Evolutionary conservation across 495 filamentous ascomycete species (phyloP).

Genomic region (Talaromyces thailandensis): DNA sequence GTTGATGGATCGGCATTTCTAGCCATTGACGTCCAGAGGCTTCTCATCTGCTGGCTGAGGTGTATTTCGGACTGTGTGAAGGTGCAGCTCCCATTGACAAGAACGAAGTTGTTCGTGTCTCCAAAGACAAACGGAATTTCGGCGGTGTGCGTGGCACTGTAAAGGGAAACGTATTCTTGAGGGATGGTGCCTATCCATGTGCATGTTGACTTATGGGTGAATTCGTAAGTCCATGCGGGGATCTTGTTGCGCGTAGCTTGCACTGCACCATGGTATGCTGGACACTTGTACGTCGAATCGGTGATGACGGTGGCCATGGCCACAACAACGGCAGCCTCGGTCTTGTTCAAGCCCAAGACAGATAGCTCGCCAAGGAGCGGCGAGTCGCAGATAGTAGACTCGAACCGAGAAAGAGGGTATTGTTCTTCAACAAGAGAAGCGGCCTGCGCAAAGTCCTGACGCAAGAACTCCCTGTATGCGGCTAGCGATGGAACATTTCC

Average conservation of each 20-base stretch:
- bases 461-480: constrained; percentile 16
- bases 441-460: constrained; percentile 19
- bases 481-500: constrained; percentile 8
- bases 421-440: constrained; percentile 20
- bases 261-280: constrained; percentile 16
- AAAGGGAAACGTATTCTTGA: constrained; percentile 7
- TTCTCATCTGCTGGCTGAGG: constrained; percentile 23
- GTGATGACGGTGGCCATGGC: constrained; percentile 20
- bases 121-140: constrained; percentile 36
- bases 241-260: constrained; percentile 15
- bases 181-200: constrained; percentile 14
- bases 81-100: constrained; percentile 18
- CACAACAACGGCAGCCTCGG: constrained; percentile 6
- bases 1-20: constrained; percentile 15
- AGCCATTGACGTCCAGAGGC: constrained; percentile 30
- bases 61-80: constrained; percentile 18
- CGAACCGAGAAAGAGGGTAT: constrained; percentile 19
- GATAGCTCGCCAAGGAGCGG: background rate
- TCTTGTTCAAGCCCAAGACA: background rate
- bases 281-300: constrained; percentile 21
- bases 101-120: constrained; percentile 12
- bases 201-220: constrained; percentile 25
- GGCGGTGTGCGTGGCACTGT: constrained; percentile 25
- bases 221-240: constrained; percentile 24
- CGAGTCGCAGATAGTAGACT: constrained; percentile 2